These are phyloP conservation scores for Papiliotrema laurentii DNA, from an alignment of 1,284 basidiomycete genomes.

Conservation along the genomic window DNA sequence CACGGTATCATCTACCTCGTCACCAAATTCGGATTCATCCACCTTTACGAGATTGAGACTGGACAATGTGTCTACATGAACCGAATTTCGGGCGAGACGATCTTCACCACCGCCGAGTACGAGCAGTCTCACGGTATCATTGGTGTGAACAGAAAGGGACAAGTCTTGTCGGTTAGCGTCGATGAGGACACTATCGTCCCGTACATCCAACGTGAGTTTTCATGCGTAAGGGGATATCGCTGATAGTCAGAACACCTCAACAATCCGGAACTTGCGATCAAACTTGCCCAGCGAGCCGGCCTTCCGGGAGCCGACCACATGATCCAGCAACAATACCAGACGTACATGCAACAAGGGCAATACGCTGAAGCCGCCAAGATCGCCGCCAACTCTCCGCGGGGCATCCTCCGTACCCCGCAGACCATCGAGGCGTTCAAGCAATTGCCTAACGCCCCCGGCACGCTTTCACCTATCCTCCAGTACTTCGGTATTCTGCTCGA, in stretches of 20 bases:
- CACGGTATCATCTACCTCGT: slow-evolving; percentile 97
- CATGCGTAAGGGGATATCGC: neutral
- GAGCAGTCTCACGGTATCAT: slow-evolving; percentile 93
- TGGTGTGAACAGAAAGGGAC: slow-evolving; percentile 99
- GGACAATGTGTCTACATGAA: slow-evolving; percentile 99
- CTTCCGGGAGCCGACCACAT: slow-evolving; percentile 97
- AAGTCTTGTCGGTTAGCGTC: slow-evolving; percentile 93
- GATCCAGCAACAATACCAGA: slow-evolving; percentile 92
- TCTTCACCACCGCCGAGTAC: slow-evolving; percentile 97
- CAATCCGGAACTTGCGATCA: slow-evolving; percentile 97
- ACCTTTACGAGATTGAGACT: slow-evolving; percentile 98
- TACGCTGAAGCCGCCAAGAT: slow-evolving; percentile 97
- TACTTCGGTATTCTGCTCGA: slow-evolving; percentile 98
- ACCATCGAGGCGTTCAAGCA: slow-evolving; percentile 98
- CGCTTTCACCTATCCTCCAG: slow-evolving; percentile 92
- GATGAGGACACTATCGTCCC: slow-evolving; percentile 96
- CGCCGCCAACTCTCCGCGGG: slow-evolving; percentile 94
- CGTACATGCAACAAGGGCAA: slow-evolving; percentile 84
- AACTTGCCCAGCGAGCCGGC: slow-evolving; percentile 94
- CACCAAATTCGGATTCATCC: slow-evolving; percentile 99
- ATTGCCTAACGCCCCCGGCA: slow-evolving; percentile 83
- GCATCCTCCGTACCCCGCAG: slow-evolving; percentile 89
- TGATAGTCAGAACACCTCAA: slow-evolving; percentile 66
- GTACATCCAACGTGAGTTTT: slow-evolving; percentile 66
- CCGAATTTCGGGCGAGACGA: slow-evolving; percentile 98